Conservation (phyloP, 345 rosid genomes). For the Hibiscus trionum region DNA sequence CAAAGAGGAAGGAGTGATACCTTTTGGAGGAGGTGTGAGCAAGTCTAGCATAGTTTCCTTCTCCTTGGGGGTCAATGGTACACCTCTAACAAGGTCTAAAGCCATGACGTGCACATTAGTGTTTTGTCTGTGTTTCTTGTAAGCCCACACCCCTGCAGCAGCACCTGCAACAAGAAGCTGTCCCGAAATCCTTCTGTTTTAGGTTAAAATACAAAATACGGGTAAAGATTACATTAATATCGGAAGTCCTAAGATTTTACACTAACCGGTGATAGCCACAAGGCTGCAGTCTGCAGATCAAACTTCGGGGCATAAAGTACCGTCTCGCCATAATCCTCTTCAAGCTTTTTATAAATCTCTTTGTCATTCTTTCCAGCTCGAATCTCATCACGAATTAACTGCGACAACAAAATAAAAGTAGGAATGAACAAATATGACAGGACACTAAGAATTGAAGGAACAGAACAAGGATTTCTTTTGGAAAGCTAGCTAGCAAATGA, state of each 20-base stretch:
- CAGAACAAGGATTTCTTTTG: no score
- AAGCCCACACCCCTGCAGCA: conserved; percentile 67
- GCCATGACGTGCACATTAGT: conserved; percentile 86
- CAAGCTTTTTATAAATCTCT: conserved; percentile 85
- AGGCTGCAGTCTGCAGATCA: conserved; percentile 83
- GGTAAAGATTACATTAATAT: background rate
- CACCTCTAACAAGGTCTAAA: conserved; percentile 69
- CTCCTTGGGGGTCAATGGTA: conserved; percentile 76
- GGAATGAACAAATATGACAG: background rate
- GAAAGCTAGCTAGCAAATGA: no score
- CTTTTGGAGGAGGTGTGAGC: conserved; percentile 63
- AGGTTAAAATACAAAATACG: background rate
- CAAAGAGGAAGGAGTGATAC: conserved; percentile 27
- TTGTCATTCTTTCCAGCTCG: conserved; percentile 77
- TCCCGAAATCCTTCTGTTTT: background rate
- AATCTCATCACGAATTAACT: conserved; percentile 94
- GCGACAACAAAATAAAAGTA: conserved; percentile 13
- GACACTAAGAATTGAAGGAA: no score
- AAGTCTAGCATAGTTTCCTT: conserved; percentile 62
- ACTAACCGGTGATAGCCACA: conserved; percentile 92
- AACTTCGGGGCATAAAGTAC: conserved; percentile 92
- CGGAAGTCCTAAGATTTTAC: background rate
- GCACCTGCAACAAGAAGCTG: conserved; percentile 63
- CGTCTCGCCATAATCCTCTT: conserved; percentile 89
- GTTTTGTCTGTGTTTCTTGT: conserved; percentile 57